phyloP scores from a whole-genome alignment of 306 rosid species.

The Castanea mollissima region DNA sequence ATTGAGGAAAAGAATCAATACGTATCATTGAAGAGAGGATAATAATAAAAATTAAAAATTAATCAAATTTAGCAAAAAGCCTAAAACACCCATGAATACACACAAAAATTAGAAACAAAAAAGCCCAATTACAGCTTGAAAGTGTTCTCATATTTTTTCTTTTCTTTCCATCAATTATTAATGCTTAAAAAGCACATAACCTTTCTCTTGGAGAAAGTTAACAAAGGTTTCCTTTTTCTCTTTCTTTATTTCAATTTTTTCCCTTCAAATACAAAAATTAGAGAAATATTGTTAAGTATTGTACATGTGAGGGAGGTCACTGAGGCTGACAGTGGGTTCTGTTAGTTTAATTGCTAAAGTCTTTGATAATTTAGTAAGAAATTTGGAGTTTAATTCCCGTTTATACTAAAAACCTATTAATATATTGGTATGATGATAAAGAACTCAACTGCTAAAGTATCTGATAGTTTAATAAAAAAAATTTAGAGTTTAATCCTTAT shows the following conservation, averaged over 20 bases:
- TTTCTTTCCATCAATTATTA: not conserved
- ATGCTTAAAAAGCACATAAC: not conserved
- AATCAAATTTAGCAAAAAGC: not conserved
- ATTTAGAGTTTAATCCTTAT: rapidly evolving
- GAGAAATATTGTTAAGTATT: not conserved
- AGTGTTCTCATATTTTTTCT: not conserved
- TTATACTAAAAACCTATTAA: too few species aligned
- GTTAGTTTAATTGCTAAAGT: too few species aligned
- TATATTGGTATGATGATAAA: too few species aligned
- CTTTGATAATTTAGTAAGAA: too few species aligned
- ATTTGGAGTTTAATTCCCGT: rapidly evolving
- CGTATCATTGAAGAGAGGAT: not conserved
- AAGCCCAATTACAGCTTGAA: not conserved
- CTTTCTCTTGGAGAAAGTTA: not conserved
- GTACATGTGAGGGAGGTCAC: too few species aligned
- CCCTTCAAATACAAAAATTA: not conserved
- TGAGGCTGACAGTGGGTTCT: too few species aligned
- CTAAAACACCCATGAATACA: not conserved
- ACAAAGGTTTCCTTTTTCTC: not conserved
- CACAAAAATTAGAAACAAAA: not conserved
- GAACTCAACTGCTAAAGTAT: rapidly evolving
- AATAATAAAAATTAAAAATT: not conserved
- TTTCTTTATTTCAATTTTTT: not conserved
- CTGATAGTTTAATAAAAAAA: too few species aligned
- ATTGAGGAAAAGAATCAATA: not conserved